Evolutionary conservation across 2,329 filamentous ascomycete genomes (phyloP).

Genomic region (Dactylella cylindrospora): DNA sequence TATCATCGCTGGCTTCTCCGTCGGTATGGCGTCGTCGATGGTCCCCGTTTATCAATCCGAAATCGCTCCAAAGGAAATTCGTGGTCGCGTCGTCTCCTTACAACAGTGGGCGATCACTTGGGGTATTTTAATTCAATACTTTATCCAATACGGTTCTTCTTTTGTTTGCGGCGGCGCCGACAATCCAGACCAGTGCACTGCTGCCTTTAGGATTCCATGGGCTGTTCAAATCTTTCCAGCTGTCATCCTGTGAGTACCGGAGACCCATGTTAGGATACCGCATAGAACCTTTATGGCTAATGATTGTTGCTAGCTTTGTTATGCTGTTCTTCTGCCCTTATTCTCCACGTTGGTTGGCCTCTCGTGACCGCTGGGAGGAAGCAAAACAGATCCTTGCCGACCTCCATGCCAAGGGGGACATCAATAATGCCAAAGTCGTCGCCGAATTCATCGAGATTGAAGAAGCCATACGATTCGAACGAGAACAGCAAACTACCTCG

Average conservation of each 20-base stretch:
- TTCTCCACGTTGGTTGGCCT: constrained; percentile 70
- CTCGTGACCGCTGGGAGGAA: constrained; percentile 68
- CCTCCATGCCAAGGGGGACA: constrained; percentile 62
- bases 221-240: constrained; percentile 63
- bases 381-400: constrained; percentile 61
- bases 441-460: constrained; percentile 66
- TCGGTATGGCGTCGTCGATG: constrained; percentile 72
- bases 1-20: constrained; percentile 69
- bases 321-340: constrained; percentile 65
- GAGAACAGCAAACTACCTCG: constrained; percentile 57
- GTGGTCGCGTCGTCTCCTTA: constrained; percentile 64
- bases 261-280: not conserved
- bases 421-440: constrained; percentile 62
- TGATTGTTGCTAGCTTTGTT: constrained; percentile 52
- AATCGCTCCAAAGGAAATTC: constrained; percentile 61
- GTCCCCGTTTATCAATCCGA: constrained; percentile 72
- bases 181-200: constrained; percentile 58
- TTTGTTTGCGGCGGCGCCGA: constrained; percentile 59
- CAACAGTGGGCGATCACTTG: constrained; percentile 73
- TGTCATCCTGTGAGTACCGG: constrained; percentile 52
- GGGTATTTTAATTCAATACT: constrained; percentile 68
- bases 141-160: constrained; percentile 66
- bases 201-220: constrained; percentile 65
- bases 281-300: not conserved
- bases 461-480: constrained; percentile 60